Evolutionary conservation across 2,329 filamentous ascomycete genomes (phyloP).

Genomic region (Penicillium sclerotiorum): DNA sequence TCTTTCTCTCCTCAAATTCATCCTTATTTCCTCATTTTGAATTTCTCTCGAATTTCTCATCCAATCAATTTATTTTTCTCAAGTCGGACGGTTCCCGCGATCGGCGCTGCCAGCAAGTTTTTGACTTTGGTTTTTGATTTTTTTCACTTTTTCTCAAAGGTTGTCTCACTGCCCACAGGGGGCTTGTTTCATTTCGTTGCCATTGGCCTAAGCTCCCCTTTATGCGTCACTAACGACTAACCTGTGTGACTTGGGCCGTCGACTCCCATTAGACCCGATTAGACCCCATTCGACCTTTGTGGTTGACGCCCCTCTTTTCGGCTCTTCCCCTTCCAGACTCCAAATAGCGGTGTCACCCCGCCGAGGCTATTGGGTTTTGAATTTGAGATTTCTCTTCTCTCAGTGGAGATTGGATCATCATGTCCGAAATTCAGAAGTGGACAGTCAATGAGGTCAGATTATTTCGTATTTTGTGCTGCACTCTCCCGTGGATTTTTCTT

Average conservation of each 20-base stretch:
- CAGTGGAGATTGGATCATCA: constrained; percentile 20
- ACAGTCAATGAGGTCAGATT: constrained; percentile 48
- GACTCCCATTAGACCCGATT: too few species aligned
- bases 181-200: not conserved
- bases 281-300: too few species aligned
- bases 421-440: constrained; percentile 48
- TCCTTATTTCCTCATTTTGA: too few species aligned
- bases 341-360: constrained; percentile 22
- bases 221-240: too few species aligned
- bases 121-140: constrained; percentile 4
- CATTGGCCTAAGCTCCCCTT: constrained; percentile 1
- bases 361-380: not conserved
- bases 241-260: too few species aligned
- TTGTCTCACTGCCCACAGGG: constrained; percentile 3
- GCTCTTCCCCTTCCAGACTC: not conserved
- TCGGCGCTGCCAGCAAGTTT: constrained; percentile 18
- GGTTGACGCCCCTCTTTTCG: constrained; percentile 3
- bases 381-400: not conserved
- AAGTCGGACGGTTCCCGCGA: constrained; percentile 9
- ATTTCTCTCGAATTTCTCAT: too few species aligned
- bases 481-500: constrained; percentile 12
- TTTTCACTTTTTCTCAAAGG: not conserved
- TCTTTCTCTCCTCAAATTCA: not conserved
- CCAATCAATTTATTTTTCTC: not conserved
- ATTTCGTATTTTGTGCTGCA: constrained; percentile 13